Base-by-base conservation (phyloP, 2,329 filamentous ascomycete species). In the Herpotrichia juniperi region DNA sequence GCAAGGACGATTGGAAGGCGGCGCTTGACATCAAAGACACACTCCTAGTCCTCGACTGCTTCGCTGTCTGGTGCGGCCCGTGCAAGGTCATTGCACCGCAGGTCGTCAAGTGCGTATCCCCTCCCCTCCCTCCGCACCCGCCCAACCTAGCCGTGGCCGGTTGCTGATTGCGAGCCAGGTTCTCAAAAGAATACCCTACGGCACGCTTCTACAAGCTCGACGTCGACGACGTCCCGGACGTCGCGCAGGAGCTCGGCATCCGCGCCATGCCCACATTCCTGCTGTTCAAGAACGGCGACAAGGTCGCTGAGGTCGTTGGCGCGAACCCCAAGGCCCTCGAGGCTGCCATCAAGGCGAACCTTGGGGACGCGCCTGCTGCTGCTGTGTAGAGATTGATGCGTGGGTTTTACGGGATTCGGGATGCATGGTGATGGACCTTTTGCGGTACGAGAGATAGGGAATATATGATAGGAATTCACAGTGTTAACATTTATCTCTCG, bases 191-290 rank as follows among this genome's bases (percentile, higher is more conserved):
- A 52, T 84, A 83, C 78, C 75, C 83, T 59, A 73, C 79, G 61
- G 82, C 88, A 61, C 81, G 84, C 75, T 97, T 96, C 78, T 86
- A 86, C 83, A 94, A 96, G 84, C 81, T 97, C 71, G 92, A 97
- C 75, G 92, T 97, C 66, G 93, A 97, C 75, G 81, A 91, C 59
- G 79, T 93, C 34, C 80, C 87, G 61, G 86, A 90, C 1, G 83
- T 96, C 44, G 86, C 90, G 26, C 82, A 87, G 67, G 86, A 94
- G 71, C 86, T 94, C 58, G 85, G 85, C 59, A 84, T 97, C 74
- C 86, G 90, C 64, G 92, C 93, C 72, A 96, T 97, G 92, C 93
- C 93, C 50, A 96, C 91, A 24, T 96, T 97, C 79, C 69, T 89
- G 50, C 75, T 96, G 69, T 96, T 92, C 85, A 90, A 91, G 83